Conservation (phyloP, 2,329 filamentous ascomycete species). For the Cercospora zeina region DNA sequence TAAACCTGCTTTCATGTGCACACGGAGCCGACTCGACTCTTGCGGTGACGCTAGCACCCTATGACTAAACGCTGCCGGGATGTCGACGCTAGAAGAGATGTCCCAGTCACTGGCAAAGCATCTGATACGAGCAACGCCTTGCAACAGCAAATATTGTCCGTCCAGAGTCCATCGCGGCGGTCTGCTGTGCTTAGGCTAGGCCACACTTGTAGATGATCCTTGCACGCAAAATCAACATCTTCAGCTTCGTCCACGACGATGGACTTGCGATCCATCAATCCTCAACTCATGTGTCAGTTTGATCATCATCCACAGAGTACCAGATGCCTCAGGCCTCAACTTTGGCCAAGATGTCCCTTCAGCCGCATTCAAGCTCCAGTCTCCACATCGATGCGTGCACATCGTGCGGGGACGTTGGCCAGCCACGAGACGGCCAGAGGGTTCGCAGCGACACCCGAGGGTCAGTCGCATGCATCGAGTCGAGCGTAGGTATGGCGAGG, state of each 20-base stretch:
- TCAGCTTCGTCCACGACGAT: no score
- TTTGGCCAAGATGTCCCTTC: slow-evolving; percentile 2
- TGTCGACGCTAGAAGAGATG: not conserved
- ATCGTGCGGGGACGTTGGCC: slow-evolving; percentile 9
- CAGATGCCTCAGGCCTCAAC: not conserved
- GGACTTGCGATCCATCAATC: no score
- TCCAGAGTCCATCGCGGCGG: not conserved
- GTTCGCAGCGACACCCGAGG: slow-evolving; percentile 15
- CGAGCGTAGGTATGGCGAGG: slow-evolving; percentile 1
- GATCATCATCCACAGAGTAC: not conserved
- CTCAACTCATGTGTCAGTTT: not conserved
- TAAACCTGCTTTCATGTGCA: not conserved
- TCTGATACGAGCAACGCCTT: not conserved
- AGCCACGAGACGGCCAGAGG: slow-evolving; percentile 5
- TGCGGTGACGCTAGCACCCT: not conserved
- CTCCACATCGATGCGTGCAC: not conserved
- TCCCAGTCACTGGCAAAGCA: not conserved
- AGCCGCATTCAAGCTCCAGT: slow-evolving; percentile 3
- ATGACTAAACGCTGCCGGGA: not conserved
- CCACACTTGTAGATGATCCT: no score
- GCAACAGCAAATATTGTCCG: not conserved
- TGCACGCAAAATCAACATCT: no score
- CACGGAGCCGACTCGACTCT: not conserved
- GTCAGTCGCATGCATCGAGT: slow-evolving; percentile 9
- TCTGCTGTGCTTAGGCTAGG: not conserved